Percentiles rank a stretch among this genome's conserved stretches.
Evolutionary conservation across 768 basidiomycete species (phyloP).

Genomic region (Collybia nuda): DNA sequence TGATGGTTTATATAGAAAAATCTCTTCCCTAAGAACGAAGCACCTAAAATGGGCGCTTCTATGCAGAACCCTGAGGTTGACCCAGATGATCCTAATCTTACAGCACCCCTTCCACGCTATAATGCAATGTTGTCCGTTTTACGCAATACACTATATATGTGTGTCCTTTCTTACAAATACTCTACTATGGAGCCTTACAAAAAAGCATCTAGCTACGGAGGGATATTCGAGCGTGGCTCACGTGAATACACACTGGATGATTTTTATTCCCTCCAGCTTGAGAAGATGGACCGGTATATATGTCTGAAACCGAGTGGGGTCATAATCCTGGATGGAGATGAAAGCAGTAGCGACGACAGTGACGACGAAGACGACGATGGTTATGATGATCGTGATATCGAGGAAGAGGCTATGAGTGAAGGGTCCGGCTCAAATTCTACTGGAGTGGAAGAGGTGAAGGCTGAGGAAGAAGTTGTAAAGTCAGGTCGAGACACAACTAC

Average conservation of each 20-base stretch:
- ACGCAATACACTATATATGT: conserved; percentile 86
- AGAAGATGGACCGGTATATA: conserved; percentile 78
- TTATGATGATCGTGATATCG: conserved; percentile 44
- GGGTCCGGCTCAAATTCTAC: not conserved
- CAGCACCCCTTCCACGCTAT: conserved; percentile 71
- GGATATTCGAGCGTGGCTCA: conserved; percentile 81
- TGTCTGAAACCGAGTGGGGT: conserved; percentile 72
- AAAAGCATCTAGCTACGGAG: conserved; percentile 54
- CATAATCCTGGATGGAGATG: conserved; percentile 60
- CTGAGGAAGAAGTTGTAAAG: conserved; percentile 10
- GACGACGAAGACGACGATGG: conserved; percentile 59
- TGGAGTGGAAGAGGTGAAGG: conserved; percentile 32
- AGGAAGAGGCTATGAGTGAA: conserved; percentile 46
- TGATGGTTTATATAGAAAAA: no score
- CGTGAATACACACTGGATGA: conserved; percentile 90
- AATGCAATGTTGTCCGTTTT: conserved; percentile 88
- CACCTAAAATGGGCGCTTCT: not conserved
- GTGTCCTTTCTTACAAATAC: conserved; percentile 21
- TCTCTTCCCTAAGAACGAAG: not conserved
- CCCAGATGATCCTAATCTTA: conserved; percentile 63
- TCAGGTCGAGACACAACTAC: conserved; percentile 4
- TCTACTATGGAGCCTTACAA: not conserved
- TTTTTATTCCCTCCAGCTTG: conserved; percentile 76
- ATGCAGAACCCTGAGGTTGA: conserved; percentile 37
- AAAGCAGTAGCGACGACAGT: conserved; percentile 60